Evolutionary conservation across 2,329 filamentous ascomycete species (phyloP).

Genomic region (Gremmenia infestans): DNA sequence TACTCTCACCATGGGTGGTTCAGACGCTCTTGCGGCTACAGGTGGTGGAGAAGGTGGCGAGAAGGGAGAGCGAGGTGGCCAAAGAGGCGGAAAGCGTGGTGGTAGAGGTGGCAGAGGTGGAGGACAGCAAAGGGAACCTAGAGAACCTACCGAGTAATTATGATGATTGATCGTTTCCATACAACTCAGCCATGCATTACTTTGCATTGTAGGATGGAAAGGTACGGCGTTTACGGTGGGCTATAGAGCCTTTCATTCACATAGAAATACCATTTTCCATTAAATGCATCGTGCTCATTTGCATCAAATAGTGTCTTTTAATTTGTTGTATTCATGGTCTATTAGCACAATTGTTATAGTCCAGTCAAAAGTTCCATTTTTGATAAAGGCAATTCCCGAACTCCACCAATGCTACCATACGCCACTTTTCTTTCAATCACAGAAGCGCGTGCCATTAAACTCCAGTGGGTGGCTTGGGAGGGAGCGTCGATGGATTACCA

Average conservation of each 20-base stretch:
- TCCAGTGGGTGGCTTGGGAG: slow-evolving; percentile 48
- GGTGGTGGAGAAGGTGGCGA: slow-evolving; percentile 43
- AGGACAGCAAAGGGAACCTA: slow-evolving; percentile 40
- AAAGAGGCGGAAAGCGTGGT: slow-evolving; percentile 43
- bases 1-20: slow-evolving; percentile 54
- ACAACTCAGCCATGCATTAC: slow-evolving; percentile 24
- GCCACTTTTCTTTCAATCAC: slow-evolving; percentile 28
- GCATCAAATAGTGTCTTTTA: not conserved
- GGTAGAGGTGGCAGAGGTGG: slow-evolving; percentile 44
- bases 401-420: slow-evolving; percentile 34
- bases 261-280: slow-evolving; percentile 26
- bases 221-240: slow-evolving; percentile 41
- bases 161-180: slow-evolving; percentile 28
- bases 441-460: slow-evolving; percentile 26
- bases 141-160: slow-evolving; percentile 46
- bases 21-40: slow-evolving; percentile 34
- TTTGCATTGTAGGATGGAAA: slow-evolving; percentile 33
- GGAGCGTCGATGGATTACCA: slow-evolving; percentile 48
- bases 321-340: slow-evolving; percentile 27
- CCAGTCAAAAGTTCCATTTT: slow-evolving; percentile 27
- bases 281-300: not conserved
- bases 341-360: slow-evolving; percentile 28
- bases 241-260: slow-evolving; percentile 30
- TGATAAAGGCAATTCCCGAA: slow-evolving; percentile 28
- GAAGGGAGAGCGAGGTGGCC: slow-evolving; percentile 41